Base-by-base conservation (phyloP, 139 green algal species). In the Haematococcus lacustris region DNA sequence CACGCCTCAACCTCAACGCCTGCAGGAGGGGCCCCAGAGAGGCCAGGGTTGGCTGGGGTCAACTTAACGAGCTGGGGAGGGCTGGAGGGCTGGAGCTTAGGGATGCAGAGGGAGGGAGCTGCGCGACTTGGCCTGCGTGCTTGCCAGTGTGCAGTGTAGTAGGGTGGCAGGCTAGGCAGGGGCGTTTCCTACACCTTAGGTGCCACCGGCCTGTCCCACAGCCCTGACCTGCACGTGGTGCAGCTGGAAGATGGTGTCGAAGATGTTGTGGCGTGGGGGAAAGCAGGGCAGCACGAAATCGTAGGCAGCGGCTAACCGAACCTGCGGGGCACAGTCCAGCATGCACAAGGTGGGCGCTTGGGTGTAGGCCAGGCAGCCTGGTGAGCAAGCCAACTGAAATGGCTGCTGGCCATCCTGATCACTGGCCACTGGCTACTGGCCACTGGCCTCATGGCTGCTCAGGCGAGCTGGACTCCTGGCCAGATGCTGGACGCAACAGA, bases 211-310 rank as follows among this genome's bases (percentile, higher is more conserved):
- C n/a, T n/a, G n/a, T n/a, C n/a, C 43, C 17, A 53, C 43, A 9
- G 47, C 47, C 13, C 47, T 57, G 13, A 21, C 47, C 47, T 95
- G 87, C 61, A 84, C 66, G 69, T 93, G 87, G 78, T 93, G 93
- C 71, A 83, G 71, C 40, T 83, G 73, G 68, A 91, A 88, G 2
- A 89, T 35, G 43, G 61, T 72, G 57, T 88, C 77, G 69, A 97
- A 94, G 38, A 97, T 85, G 62, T 81, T 68, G 76, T 95, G 97
- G 62, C 79, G 71, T 17, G 89, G 85, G 0, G 91, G 91, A 72
- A 95, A 96, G 82, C 91, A 96, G 41, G 88, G 83, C 2, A 73
- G 64, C 50, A 93, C 89, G 51, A 84, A 85, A 74, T 95, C 88
- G 66, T 90, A 93, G 23, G 84, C 82, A 62, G 86, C 82, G 0